Base-by-base conservation (phyloP, 495 filamentous ascomycete genomes). In the Choiromyces venosus region DNA sequence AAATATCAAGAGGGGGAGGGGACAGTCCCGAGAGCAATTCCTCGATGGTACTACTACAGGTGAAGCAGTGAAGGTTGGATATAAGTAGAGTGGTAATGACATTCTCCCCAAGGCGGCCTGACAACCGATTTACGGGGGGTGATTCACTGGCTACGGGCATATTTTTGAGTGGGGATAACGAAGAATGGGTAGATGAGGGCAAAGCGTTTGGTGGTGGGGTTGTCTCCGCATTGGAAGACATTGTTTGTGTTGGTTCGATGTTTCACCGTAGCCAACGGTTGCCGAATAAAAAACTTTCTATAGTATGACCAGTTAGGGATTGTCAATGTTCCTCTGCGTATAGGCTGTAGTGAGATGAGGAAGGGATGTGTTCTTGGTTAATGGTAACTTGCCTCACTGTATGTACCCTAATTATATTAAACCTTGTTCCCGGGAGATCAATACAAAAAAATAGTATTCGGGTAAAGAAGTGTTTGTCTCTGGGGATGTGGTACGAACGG, bases 31-130 rank as follows among this genome's bases (percentile, higher is more conserved):
- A 77, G 42, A 80, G 74, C 66, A 79, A 66, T 19, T 77, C 78
- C 44, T 79, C 42, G 29, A 80, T 80, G 4, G 70, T 72, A 36
- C 56, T 65, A 25, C 74, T 77, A 44, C 78, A 80, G 21, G 77
- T 77, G 33, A 71, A 65, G 69, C 78, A 80, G 69, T 80, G 78
- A 35, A 80, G 78, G 35, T 80, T 80, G 38, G 74, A 67, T 74
- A 80, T 77, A 42, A 74, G 56, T 36, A 80, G 69, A 35, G 56
- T 72, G 4, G 78, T 80, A n/a, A 74, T 80, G 37, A 77, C 61
- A 77, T 77, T 44, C 46, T 38, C 75, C 72, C 46, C 74, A 37
- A 33, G 66, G 52, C 29, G 40, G 67, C 16, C 40, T 37, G 37
- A 33, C 73, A 61, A 16, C 19, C 66, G 66, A 66, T 37, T 40